These are phyloP conservation scores for Fusarium marasasianum DNA, from an alignment of 2,329 filamentous ascomycete genomes.

Conservation along the genomic window DNA sequence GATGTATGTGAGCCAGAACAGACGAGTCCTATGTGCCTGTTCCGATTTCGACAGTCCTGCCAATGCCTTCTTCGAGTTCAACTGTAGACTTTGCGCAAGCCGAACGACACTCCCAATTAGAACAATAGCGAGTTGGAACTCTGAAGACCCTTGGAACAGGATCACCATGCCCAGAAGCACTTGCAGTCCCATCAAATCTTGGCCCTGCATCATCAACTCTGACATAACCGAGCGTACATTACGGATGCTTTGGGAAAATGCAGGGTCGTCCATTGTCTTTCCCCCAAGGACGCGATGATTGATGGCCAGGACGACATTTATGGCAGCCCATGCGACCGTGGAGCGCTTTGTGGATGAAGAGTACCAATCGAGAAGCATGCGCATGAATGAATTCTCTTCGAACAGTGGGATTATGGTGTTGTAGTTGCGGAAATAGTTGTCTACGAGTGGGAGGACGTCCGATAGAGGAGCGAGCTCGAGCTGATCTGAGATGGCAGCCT, in stretches of 20 bases:
- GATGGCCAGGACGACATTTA: conserved; percentile 49
- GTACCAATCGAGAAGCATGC: conserved; percentile 48
- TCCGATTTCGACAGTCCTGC: neutral
- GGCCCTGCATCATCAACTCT: conserved; percentile 44
- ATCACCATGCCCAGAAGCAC: conserved; percentile 48
- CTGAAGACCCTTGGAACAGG: conserved; percentile 45
- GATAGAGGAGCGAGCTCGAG: conserved; percentile 26
- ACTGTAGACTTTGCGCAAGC: conserved; percentile 45
- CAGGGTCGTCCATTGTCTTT: conserved; percentile 28
- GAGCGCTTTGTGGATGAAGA: conserved; percentile 25
- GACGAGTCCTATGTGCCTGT: conserved; percentile 40
- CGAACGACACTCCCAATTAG: conserved; percentile 47
- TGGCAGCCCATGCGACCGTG: conserved; percentile 45
- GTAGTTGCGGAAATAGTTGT: conserved; percentile 34
- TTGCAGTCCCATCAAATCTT: conserved; percentile 47
- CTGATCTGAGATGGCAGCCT: neutral
- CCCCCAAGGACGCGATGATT: conserved; percentile 39
- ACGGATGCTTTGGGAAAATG: conserved; percentile 40
- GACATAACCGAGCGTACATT: conserved; percentile 47
- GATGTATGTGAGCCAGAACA: conserved; percentile 51
- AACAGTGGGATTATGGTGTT: conserved; percentile 46
- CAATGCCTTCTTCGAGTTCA: conserved; percentile 42
- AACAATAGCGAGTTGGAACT: conserved; percentile 46
- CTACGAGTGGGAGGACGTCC: conserved; percentile 31
- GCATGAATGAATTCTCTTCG: conserved; percentile 47